phyloP scores from a whole-genome alignment of 2,329 filamentous ascomycete species.

The Cordyceps tenuipes region DNA sequence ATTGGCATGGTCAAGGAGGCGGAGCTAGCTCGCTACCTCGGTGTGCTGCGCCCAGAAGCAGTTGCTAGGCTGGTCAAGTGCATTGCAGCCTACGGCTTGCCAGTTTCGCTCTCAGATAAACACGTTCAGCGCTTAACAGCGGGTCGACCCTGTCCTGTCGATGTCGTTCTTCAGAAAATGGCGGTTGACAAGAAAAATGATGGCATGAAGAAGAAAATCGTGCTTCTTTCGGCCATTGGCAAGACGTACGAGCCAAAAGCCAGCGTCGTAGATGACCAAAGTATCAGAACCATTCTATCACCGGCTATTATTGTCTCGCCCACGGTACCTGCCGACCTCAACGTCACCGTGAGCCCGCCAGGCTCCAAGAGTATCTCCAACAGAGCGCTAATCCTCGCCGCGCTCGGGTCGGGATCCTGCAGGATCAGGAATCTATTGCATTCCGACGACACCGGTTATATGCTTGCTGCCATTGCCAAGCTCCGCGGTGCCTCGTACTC shows the following conservation, averaged over 20 bases:
- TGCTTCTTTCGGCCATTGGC: slow-evolving; percentile 83
- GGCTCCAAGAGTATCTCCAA: slow-evolving; percentile 98
- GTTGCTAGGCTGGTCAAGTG: slow-evolving; percentile 88
- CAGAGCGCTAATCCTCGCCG: slow-evolving; percentile 85
- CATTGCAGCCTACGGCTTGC: slow-evolving; percentile 86
- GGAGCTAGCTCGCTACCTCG: slow-evolving; percentile 82
- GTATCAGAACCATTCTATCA: slow-evolving; percentile 76
- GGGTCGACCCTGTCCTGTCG: slow-evolving; percentile 79
- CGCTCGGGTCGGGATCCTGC: slow-evolving; percentile 77
- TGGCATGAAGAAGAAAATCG: slow-evolving; percentile 89
- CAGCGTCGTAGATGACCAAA: slow-evolving; percentile 77
- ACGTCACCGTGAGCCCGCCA: slow-evolving; percentile 74
- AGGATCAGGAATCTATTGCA: slow-evolving; percentile 87
- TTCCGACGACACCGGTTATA: slow-evolving; percentile 94
- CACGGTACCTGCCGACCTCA: slow-evolving; percentile 56
- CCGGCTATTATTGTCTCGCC: slow-evolving; percentile 67
- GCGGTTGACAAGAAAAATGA: slow-evolving; percentile 98
- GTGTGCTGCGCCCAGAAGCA: slow-evolving; percentile 74
- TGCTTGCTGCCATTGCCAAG: slow-evolving; percentile 83
- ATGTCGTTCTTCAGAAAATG: slow-evolving; percentile 85
- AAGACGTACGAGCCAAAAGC: slow-evolving; percentile 80
- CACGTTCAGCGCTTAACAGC: slow-evolving; percentile 74
- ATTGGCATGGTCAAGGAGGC: slow-evolving; percentile 99
- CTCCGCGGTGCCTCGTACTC: slow-evolving; percentile 81
- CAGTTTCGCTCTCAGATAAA: slow-evolving; percentile 77